These are phyloP conservation scores for Ophiostoma tasmaniense DNA, from an alignment of 2,329 filamentous ascomycete genomes.

Conservation along the genomic window DNA sequence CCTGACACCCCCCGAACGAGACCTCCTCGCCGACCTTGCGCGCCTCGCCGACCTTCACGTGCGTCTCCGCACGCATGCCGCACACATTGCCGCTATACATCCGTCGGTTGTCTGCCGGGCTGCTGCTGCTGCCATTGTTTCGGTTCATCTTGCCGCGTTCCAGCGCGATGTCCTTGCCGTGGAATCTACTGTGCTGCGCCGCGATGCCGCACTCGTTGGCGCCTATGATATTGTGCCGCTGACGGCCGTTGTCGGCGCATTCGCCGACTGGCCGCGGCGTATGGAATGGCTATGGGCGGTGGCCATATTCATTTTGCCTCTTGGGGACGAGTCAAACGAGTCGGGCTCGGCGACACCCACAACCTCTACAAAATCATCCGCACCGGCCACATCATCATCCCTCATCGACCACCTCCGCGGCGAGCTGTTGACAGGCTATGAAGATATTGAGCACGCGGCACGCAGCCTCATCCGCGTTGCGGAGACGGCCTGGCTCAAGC, in stretches of 20 bases:
- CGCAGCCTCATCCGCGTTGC: slow-evolving; percentile 65
- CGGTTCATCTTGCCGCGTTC: slow-evolving; percentile 69
- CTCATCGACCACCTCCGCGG: slow-evolving; percentile 69
- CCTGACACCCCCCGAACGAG: slow-evolving; percentile 70
- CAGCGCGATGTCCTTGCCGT: slow-evolving; percentile 78
- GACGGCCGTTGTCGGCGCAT: slow-evolving; percentile 73
- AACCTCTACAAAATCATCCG: background rate
- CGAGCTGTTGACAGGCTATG: slow-evolving; percentile 79
- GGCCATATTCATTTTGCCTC: slow-evolving; percentile 55
- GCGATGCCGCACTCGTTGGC: slow-evolving; percentile 72
- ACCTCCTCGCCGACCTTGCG: slow-evolving; percentile 68
- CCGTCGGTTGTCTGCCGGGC: slow-evolving; percentile 78
- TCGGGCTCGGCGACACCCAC: background rate
- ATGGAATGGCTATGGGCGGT: slow-evolving; percentile 81
- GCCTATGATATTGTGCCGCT: slow-evolving; percentile 90
- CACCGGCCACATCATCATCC: slow-evolving; percentile 18
- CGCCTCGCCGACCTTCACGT: slow-evolving; percentile 72
- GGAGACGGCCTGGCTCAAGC: slow-evolving; percentile 85
- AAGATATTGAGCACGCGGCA: slow-evolving; percentile 72
- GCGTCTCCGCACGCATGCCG: slow-evolving; percentile 58
- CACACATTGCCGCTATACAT: slow-evolving; percentile 61
- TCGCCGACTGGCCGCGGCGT: slow-evolving; percentile 74
- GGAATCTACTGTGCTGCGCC: slow-evolving; percentile 65
- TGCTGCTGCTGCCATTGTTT: slow-evolving; percentile 68
- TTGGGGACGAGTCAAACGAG: slow-evolving; percentile 2